These are phyloP conservation scores for Botrytis fragariae DNA, from an alignment of 2,329 filamentous ascomycete genomes.

Conservation along the genomic window DNA sequence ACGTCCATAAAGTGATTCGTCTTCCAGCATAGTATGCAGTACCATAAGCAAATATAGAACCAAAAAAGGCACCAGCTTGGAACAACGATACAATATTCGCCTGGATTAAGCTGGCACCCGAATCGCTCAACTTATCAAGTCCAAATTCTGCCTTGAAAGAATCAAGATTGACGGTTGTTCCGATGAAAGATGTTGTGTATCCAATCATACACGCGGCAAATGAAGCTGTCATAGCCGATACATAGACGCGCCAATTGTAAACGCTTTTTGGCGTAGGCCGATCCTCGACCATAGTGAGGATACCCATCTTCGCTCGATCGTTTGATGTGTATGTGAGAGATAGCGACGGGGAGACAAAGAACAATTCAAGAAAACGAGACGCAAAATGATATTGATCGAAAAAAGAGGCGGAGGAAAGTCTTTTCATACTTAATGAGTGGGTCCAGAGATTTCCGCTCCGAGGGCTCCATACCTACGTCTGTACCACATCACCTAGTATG, in stretches of 20 bases:
- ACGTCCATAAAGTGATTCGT: slow-evolving; percentile 53
- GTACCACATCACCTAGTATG: not conserved
- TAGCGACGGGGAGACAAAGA: not conserved
- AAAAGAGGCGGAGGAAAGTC: not conserved
- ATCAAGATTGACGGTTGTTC: slow-evolving; percentile 30
- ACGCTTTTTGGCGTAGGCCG: slow-evolving; percentile 30
- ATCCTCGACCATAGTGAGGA: slow-evolving; percentile 30
- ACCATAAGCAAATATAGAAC: slow-evolving; percentile 2
- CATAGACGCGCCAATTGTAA: slow-evolving; percentile 32
- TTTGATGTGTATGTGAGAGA: not conserved
- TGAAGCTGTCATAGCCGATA: slow-evolving; percentile 27
- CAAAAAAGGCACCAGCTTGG: slow-evolving; percentile 28
- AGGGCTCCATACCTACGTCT: slow-evolving; percentile 9
- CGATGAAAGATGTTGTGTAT: slow-evolving; percentile 33
- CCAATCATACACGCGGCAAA: slow-evolving; percentile 32
- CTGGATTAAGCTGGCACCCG: slow-evolving; percentile 27
- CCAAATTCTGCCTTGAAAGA: slow-evolving; percentile 29
- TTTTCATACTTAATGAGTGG: slow-evolving; percentile 1
- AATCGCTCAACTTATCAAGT: slow-evolving; percentile 25
- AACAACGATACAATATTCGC: slow-evolving; percentile 33
- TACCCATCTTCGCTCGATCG: slow-evolving; percentile 22
- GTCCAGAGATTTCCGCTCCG: not conserved
- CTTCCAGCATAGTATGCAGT: not conserved
- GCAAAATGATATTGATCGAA: not conserved
- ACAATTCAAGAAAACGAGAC: not conserved